phyloP scores from a whole-genome alignment of 495 filamentous ascomycete species.

The Neurospora hispaniola region DNA sequence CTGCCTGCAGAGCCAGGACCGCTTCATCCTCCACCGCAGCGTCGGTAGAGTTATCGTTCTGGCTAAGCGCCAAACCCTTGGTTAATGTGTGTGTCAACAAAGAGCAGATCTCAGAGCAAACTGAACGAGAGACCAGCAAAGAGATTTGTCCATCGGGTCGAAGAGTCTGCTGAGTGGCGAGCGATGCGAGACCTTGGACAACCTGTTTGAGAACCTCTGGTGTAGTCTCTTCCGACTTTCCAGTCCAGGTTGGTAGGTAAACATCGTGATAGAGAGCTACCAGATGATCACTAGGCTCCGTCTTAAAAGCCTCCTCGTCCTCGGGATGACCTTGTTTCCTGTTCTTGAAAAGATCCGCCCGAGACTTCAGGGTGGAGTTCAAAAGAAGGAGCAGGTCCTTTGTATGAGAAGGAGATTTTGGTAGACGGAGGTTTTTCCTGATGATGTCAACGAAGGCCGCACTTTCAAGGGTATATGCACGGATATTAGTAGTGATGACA shows the following conservation, averaged over 20 bases:
- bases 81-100: conserved; percentile 13
- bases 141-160: conserved; percentile 5
- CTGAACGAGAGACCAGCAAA: conserved; percentile 22
- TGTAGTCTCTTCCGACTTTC: conserved; percentile 12
- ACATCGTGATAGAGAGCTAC: conserved; percentile 26
- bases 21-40: conserved; percentile 27
- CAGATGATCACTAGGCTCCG: conserved; percentile 7
- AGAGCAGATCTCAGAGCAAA: conserved; percentile 26
- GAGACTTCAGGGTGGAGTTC: conserved; percentile 29
- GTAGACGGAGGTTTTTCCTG: conserved; percentile 28
- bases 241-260: conserved; percentile 30
- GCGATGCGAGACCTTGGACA: conserved; percentile 27
- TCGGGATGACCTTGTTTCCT: conserved; percentile 13
- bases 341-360: conserved; percentile 20
- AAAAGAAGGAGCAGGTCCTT: conserved; percentile 31
- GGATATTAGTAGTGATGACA: conserved; percentile 24
- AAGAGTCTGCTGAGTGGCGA: conserved; percentile 23
- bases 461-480: conserved; percentile 25
- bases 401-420: conserved; percentile 30
- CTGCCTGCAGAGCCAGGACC: conserved; percentile 26
- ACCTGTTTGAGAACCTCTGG: conserved; percentile 28
- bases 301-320: conserved; percentile 16
- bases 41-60: conserved; percentile 21
- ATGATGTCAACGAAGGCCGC: conserved; percentile 25
- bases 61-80: conserved; percentile 16